phyloP scores from a whole-genome alignment of 2,329 filamentous ascomycete genomes.

The Fusarium coicis region DNA sequence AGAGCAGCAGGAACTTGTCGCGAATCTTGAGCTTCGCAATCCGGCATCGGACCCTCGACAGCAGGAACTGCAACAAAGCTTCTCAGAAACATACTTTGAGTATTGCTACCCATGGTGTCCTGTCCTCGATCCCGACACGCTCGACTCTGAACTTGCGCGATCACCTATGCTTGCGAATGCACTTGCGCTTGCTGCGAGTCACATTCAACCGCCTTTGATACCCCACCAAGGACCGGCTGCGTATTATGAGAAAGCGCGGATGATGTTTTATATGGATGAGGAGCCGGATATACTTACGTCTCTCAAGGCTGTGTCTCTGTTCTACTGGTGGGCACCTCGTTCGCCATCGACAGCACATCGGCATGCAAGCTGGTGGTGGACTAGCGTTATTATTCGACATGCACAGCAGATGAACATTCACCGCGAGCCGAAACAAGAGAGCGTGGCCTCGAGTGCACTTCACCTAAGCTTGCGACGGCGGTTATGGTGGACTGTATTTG shows the following conservation, averaged over 20 bases:
- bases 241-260: conserved; percentile 54
- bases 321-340: conserved; percentile 58
- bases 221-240: conserved; percentile 51
- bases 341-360: conserved; percentile 52
- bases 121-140: conserved; percentile 49
- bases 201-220: conserved; percentile 55
- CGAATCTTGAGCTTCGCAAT: conserved; percentile 38
- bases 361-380: conserved; percentile 59
- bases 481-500: conserved; percentile 38
- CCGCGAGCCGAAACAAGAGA: conserved; percentile 47
- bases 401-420: conserved; percentile 58
- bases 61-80: conserved; percentile 51
- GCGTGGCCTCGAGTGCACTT: background rate
- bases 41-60: conserved; percentile 29
- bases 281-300: conserved; percentile 51
- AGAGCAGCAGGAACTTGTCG: conserved; percentile 45
- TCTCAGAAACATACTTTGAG: conserved; percentile 55
- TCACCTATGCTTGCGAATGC: conserved; percentile 52
- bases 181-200: conserved; percentile 53
- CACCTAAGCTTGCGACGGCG: conserved; percentile 25
- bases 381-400: conserved; percentile 54
- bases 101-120: conserved; percentile 57
- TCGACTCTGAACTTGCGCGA: conserved; percentile 46
- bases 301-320: conserved; percentile 52
- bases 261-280: conserved; percentile 55